Evolutionary conservation across 768 basidiomycete species (phyloP), one percentile per base, ranked within the genome.

Genomic region (Suillus luteus): DNA sequence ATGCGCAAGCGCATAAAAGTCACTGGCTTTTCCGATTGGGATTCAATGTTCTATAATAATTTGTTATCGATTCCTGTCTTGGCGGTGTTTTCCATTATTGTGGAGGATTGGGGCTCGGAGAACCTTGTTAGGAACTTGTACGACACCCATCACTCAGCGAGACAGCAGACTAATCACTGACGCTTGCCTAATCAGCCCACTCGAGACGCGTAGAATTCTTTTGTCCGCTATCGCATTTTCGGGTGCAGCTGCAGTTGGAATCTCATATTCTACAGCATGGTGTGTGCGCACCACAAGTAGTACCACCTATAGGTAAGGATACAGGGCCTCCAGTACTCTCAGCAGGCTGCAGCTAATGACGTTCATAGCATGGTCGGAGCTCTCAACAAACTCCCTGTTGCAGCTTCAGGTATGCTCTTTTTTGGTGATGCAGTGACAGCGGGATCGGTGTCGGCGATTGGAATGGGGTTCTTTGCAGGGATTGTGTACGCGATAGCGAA

Each of bases 11-110:
- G 90, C 62, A 99, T 99, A 82, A 98, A 98, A 80, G 76, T 82
- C 48, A 98, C 95, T 17, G 93, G 93, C 22, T 98, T 99, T 80
- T 89, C 95, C 57, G 96, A 99, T 71, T 97, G 95, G 96, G 96
- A 98, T 72, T 90, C 95, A 14, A 98, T 98, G 95, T 96, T 94
- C 79, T 99, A 99, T 82, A 97, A 96, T 80, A 99, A 99, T 76
- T 74, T 98, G 52, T 80, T 99, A 59, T 96, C 94, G 22, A 96
- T 99, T 69, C 97, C 97, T 5, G 88, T 98, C 44, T 80, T 99
- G 51, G 82, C 84, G 61, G 70, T 93, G 59, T 93, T 90, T 72
- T 97, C 96, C 10, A 67, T 99, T 67, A 67, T 94, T 55, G 77
- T 90, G 37, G 97, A 99, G 78, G 88, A 97, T 73, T 99, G 97